A percentile compares a stretch with the other conserved stretches of the same genome.
These are phyloP conservation scores for Colletotrichum paranaense DNA, from an alignment of 2,329 filamentous ascomycete species.

Conservation along the genomic window DNA sequence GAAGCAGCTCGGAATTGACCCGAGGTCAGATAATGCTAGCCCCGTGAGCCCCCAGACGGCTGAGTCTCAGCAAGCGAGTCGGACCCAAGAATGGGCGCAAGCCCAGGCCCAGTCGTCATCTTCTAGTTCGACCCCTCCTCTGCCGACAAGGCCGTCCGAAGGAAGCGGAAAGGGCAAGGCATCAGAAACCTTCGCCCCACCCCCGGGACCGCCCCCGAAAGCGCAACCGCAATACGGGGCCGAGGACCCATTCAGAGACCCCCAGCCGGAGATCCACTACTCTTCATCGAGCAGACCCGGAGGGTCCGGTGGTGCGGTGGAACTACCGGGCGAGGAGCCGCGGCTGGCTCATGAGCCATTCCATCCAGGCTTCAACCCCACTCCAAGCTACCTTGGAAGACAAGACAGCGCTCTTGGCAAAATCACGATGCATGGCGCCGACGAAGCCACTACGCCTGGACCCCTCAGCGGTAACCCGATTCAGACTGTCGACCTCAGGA, in stretches of 20 bases:
- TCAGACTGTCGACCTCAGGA: slow-evolving; percentile 30
- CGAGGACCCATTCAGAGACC: slow-evolving; percentile 43
- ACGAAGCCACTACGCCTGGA: slow-evolving; percentile 14
- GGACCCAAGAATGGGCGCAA: slow-evolving; percentile 32
- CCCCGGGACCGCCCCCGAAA: slow-evolving; percentile 32
- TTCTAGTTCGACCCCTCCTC: slow-evolving; percentile 28
- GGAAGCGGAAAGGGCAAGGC: slow-evolving; percentile 43
- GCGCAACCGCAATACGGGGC: slow-evolving; percentile 47
- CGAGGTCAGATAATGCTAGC: slow-evolving; percentile 42
- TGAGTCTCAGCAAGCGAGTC: slow-evolving; percentile 37
- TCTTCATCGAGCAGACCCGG: slow-evolving; percentile 30
- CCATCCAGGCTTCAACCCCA: slow-evolving; percentile 48
- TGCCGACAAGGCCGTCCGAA: slow-evolving; percentile 22
- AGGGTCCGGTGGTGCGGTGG: slow-evolving; percentile 36
- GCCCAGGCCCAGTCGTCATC: slow-evolving; percentile 38
- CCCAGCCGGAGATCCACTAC: slow-evolving; percentile 30
- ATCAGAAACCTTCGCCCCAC: slow-evolving; percentile 35
- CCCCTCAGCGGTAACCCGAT: slow-evolving; percentile 33
- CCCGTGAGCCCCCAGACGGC: slow-evolving; percentile 36
- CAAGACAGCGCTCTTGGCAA: slow-evolving; percentile 55
- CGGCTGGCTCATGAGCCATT: slow-evolving; percentile 50
- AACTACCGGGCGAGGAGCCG: slow-evolving; percentile 46
- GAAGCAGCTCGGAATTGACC: slow-evolving; percentile 61
- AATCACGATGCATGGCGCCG: slow-evolving; percentile 54
- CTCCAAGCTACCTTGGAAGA: slow-evolving; percentile 48